These are phyloP conservation scores for Pseudogymnoascus sp. DNA, from an alignment of 2,329 filamentous ascomycete genomes.

Conservation along the genomic window DNA sequence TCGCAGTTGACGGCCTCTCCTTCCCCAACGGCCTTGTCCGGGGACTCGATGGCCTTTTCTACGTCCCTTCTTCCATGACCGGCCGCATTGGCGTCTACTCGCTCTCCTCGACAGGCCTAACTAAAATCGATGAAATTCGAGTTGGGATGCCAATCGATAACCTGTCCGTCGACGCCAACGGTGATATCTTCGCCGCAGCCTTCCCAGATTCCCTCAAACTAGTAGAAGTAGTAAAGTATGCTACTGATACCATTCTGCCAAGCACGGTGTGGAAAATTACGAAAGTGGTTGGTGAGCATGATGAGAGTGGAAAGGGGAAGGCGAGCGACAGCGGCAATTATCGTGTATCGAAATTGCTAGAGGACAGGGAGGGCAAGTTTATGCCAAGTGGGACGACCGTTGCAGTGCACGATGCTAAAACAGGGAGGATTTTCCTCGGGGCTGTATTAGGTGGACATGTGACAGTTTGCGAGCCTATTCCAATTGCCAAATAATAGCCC, in stretches of 20 bases:
- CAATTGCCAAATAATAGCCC: neutral
- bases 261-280: constrained; percentile 22
- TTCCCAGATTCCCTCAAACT: constrained; percentile 24
- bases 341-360: constrained; percentile 26
- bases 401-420: constrained; percentile 26
- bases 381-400: constrained; percentile 21
- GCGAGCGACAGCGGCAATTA: constrained; percentile 12
- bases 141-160: constrained; percentile 29
- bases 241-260: constrained; percentile 17
- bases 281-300: constrained; percentile 13
- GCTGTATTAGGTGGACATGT: constrained; percentile 18
- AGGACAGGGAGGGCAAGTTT: constrained; percentile 27
- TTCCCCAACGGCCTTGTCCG: constrained; percentile 29
- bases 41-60: constrained; percentile 27
- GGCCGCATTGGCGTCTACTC: constrained; percentile 22
- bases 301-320: constrained; percentile 6
- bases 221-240: constrained; percentile 18
- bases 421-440: constrained; percentile 27
- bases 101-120: constrained; percentile 17
- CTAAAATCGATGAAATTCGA: constrained; percentile 21
- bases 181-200: constrained; percentile 28
- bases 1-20: constrained; percentile 20
- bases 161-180: constrained; percentile 28
- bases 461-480: constrained; percentile 18
- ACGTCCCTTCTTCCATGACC: constrained; percentile 25